phyloP scores from a whole-genome alignment of 2,329 filamentous ascomycete genomes.

The Allantophomopsis cytisporea region DNA sequence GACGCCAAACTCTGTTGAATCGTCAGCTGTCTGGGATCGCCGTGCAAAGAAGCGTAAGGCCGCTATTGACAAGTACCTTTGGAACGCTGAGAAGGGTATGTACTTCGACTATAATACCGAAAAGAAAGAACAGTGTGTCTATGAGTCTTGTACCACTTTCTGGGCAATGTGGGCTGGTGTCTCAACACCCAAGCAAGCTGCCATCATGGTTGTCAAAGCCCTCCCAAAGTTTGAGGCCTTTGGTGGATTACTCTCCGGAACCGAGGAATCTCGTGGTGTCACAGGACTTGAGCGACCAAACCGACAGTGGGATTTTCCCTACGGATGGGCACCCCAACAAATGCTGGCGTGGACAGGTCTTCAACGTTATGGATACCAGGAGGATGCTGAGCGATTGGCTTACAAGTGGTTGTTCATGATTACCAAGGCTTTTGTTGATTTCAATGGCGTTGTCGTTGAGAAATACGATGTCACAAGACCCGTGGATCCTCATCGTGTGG shows the following conservation, averaged over 20 bases:
- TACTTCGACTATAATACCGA: conserved; percentile 95
- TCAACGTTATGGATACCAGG: conserved; percentile 79
- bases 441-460: conserved; percentile 95
- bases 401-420: conserved; percentile 99
- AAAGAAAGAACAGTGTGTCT: conserved; percentile 65
- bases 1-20: conserved; percentile 57
- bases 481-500: conserved; percentile 83
- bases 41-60: conserved; percentile 73
- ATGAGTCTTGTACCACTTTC: conserved; percentile 88
- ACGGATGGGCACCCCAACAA: conserved; percentile 97
- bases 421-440: conserved; percentile 95
- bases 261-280: conserved; percentile 72
- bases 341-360: conserved; percentile 95
- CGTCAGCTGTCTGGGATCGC: conserved; percentile 81
- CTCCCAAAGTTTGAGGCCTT: conserved; percentile 79
- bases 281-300: conserved; percentile 77
- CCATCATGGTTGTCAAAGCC: conserved; percentile 64
- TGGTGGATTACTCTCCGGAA: conserved; percentile 81
- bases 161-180: conserved; percentile 97
- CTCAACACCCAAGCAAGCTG: conserved; percentile 75
- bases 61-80: conserved; percentile 84
- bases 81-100: conserved; percentile 86
- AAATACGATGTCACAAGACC: conserved; percentile 95
- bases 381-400: conserved; percentile 76
- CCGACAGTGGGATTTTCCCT: conserved; percentile 96